These are phyloP conservation scores for Mycena alexandri DNA, from an alignment of 768 basidiomycete genomes.

Conservation along the genomic window DNA sequence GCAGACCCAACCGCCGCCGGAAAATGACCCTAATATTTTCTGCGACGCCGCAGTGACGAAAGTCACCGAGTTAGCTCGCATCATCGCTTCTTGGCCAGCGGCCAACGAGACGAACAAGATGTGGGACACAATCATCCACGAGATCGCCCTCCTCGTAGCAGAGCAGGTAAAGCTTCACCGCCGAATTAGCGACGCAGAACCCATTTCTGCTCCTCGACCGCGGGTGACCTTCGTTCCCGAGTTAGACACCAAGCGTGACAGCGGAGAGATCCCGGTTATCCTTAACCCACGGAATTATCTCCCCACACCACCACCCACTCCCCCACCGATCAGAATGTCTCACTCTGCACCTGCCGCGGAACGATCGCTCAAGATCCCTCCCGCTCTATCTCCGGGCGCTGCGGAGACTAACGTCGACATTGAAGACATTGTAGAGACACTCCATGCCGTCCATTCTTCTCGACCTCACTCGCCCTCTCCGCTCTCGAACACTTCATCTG, in stretches of 20 bases:
- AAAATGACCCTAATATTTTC: conserved; percentile 38
- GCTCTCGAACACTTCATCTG: background rate
- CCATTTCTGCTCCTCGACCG: background rate
- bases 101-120: background rate
- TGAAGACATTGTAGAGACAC: background rate
- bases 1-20: conserved; percentile 25
- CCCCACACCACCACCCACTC: conserved; percentile 31
- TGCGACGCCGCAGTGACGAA: conserved; percentile 48
- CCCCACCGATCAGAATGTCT: background rate
- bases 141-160: conserved; percentile 23
- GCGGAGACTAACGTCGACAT: background rate
- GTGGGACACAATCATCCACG: conserved; percentile 20
- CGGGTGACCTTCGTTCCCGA: background rate
- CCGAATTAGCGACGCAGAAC: background rate
- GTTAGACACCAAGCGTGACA: background rate
- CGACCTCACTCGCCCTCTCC: background rate
- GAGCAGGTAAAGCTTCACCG: conserved; percentile 15
- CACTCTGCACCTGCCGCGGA: background rate
- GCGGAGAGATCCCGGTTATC: background rate
- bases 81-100: conserved; percentile 46
- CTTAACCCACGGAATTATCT: conserved; percentile 27
- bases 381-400: conserved; percentile 8
- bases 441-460: background rate
- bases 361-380: background rate
- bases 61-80: conserved; percentile 48